Percentiles rank a stretch among this genome's conserved stretches.
These are phyloP conservation scores for Kernera saxatilis DNA, from an alignment of 345 rosid species.

Conservation along the genomic window DNA sequence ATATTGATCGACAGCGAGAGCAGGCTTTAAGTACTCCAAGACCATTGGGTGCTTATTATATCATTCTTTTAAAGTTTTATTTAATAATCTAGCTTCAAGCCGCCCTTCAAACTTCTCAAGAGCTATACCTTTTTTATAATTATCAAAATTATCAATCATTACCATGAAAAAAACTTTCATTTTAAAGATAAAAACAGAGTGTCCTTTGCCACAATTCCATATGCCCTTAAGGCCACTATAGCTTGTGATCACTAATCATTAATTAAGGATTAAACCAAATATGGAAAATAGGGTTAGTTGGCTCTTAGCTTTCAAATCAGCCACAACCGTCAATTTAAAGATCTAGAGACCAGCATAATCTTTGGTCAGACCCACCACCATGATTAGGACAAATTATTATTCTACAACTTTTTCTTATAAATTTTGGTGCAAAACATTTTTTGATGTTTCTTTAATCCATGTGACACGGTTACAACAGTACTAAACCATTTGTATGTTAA, in stretches of 20 bases:
- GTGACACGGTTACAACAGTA: background rate
- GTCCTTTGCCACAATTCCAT: conserved; percentile 28
- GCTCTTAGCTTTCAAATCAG: conserved; percentile 31
- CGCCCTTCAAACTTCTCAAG: conserved; percentile 25
- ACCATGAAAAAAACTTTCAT: background rate
- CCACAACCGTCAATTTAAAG: conserved; percentile 31
- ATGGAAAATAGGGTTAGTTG: conserved; percentile 24
- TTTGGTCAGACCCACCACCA: conserved; percentile 32
- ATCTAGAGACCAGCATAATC: conserved; percentile 33
- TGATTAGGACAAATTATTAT: conserved; percentile 5
- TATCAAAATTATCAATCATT: conserved; percentile 1
- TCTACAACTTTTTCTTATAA: background rate
- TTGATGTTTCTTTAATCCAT: background rate
- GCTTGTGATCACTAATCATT: conserved; percentile 24
- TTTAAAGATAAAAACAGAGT: conserved; percentile 8
- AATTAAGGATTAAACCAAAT: conserved; percentile 25
- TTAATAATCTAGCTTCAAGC: background rate
- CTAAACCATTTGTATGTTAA: background rate
- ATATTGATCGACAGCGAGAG: conserved; percentile 25
- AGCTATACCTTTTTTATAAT: conserved; percentile 4
- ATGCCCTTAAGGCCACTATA: conserved; percentile 23
- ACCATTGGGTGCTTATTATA: conserved; percentile 28
- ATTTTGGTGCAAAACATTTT: background rate
- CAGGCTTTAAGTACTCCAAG: conserved; percentile 26
- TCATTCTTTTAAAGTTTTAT: background rate